Evolutionary conservation across 768 basidiomycete species (phyloP), one percentile per base, ranked within the genome.

Genomic region (Amanita subjunquillea): DNA sequence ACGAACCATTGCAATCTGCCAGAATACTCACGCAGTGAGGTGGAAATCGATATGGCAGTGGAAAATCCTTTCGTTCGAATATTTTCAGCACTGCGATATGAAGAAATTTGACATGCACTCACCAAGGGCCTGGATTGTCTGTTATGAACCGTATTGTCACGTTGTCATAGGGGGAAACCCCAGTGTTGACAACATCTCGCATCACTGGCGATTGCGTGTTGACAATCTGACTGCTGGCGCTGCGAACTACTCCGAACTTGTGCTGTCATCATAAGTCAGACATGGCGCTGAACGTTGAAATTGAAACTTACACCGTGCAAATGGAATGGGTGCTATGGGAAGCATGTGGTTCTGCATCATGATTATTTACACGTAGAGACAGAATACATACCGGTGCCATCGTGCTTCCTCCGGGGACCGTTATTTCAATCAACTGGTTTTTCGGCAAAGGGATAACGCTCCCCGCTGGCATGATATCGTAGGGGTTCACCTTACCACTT

Each of bases 391-490:
- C 48, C 3, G 71, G 70, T 23, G 61, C 61, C 42, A 67, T 67
- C 38, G 59, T 48, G 2, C 63, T 57, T 4, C 68, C 70, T 51
- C 70, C 71, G 12, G 73, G 71, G 54, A 78, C 67, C n/a, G 66
- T 68, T 2, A 80, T 48, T 51, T 80, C 77, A 54, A 80, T 68
- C 37, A 73, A 66, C 40, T 73, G 67, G 56, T 77, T 74, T 5
- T 61, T 57, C 0, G 73, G 67, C n/a, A 72, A 50, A 22, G 58
- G 58, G 52, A 74, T 77, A 8, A 78, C 69, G n/a, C 68, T 66
- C 6, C 73, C 73, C 6, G 65, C 46, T 2, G 70, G 66, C 3
- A 71, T 65, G 22, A 79, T 60, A 12, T 64, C 61, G 13, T 64
- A 59, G 0, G 75, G 64, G 2, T 63, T 59, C 62, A 10, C 61